These are phyloP conservation scores for Plectranthus barbatus DNA, from an alignment of 257 asterid genomes.

Conservation along the genomic window DNA sequence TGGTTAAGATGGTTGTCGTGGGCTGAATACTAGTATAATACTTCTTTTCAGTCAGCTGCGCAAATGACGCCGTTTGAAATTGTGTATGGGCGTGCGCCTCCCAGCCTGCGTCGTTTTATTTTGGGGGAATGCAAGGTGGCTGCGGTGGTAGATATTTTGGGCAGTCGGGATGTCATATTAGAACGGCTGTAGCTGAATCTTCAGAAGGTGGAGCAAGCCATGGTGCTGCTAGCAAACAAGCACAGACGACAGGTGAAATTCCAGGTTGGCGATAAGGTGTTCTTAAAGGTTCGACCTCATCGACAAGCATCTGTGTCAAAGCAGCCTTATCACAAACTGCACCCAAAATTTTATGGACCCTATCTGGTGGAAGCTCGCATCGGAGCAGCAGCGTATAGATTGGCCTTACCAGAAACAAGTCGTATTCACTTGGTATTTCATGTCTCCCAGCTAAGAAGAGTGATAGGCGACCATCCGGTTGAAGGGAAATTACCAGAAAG, in stretches of 20 bases:
- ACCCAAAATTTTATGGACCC: neutral
- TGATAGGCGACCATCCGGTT: neutral
- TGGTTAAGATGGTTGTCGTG: neutral
- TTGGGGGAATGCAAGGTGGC: neutral
- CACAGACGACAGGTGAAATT: neutral
- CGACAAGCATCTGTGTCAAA: neutral
- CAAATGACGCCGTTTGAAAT: neutral
- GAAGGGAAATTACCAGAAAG: neutral
- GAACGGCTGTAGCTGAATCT: neutral
- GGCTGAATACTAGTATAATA: neutral
- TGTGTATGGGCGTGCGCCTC: neutral
- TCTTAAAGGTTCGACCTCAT: neutral
- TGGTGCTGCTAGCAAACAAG: neutral
- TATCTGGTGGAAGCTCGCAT: neutral
- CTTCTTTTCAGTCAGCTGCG: neutral
- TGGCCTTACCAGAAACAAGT: neutral
- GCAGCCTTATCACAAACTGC: neutral
- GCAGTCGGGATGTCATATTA: neutral
- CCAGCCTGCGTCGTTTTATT: neutral
- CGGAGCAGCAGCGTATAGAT: neutral
- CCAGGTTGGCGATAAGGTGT: neutral
- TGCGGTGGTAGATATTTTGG: neutral
- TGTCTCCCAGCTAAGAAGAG: neutral
- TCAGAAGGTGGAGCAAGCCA: neutral
- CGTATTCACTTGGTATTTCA: neutral